phyloP scores from a whole-genome alignment of 768 basidiomycete genomes.

The Leucogyrophana mollusca region DNA sequence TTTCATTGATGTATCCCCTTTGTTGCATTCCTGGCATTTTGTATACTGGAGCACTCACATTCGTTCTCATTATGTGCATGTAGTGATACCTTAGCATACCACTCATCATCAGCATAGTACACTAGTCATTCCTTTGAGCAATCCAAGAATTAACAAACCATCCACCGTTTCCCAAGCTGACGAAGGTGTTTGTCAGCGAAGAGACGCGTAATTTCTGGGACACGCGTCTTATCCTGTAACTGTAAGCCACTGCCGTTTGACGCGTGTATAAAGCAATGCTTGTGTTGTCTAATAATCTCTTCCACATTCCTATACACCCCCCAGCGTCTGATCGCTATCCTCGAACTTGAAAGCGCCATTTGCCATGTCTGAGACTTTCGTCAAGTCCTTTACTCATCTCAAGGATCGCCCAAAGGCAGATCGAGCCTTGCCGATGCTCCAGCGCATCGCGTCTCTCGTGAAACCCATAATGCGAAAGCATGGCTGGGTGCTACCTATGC shows the following conservation, averaged over 20 bases:
- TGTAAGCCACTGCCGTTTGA: not conserved
- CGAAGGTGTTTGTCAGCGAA: no score
- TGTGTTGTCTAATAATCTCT: no score
- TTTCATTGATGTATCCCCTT: constrained; percentile 11
- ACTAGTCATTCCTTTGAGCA: constrained; percentile 2
- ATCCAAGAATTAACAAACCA: no score
- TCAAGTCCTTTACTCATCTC: constrained; percentile 70
- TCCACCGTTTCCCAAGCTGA: no score
- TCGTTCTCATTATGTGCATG: constrained; percentile 1
- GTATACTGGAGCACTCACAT: not conserved
- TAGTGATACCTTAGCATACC: not conserved
- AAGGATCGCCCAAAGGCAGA: constrained; percentile 65
- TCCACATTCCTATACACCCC: no score
- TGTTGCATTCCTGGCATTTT: not conserved
- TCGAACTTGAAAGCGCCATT: not conserved
- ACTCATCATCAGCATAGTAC: not conserved
- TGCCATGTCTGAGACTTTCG: constrained; percentile 54
- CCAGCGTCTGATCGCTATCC: no score
- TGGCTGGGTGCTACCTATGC: constrained; percentile 72
- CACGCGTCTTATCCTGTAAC: not conserved
- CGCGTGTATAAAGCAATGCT: no score
- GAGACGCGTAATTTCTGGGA: no score
- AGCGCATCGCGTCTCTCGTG: constrained; percentile 72
- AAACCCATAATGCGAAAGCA: constrained; percentile 94
- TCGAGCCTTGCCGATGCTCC: constrained; percentile 64